These are phyloP conservation scores for Coemansia sp. DNA, from an alignment of 192 early-diverging fungal genomes.

Conservation along the genomic window DNA sequence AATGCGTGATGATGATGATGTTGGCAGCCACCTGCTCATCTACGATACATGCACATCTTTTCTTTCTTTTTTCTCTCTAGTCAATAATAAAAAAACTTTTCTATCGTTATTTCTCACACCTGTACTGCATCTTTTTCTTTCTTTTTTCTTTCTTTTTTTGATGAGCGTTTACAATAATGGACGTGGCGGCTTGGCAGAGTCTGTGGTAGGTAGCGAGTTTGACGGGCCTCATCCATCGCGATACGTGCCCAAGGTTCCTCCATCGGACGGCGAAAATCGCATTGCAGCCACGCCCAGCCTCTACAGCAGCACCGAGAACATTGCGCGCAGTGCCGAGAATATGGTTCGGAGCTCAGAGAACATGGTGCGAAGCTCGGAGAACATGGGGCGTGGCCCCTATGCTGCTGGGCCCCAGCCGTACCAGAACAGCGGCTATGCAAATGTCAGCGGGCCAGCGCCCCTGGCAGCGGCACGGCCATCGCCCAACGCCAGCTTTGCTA, in stretches of 20 bases:
- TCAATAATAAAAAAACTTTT: neutral
- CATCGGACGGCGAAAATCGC: neutral
- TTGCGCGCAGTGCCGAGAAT: neutral
- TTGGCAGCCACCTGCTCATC: too few relatives aligned
- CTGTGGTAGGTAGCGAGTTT: slow-evolving; percentile 2
- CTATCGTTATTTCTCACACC: neutral
- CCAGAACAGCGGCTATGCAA: neutral
- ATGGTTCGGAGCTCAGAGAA: too few relatives aligned
- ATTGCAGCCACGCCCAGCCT: neutral
- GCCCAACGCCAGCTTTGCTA: neutral
- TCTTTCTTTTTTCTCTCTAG: slow-evolving; percentile 7
- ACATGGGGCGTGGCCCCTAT: too few relatives aligned
- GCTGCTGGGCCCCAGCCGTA: slow-evolving; percentile 4
- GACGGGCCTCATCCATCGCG: slow-evolving; percentile 18
- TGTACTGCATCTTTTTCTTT: slow-evolving; percentile 2
- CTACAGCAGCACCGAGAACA: neutral
- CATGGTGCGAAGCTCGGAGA: too few relatives aligned
- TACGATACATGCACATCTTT: slow-evolving; percentile 3
- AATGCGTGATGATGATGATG: too few relatives aligned
- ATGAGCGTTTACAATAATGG: neutral
- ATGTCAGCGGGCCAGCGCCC: neutral
- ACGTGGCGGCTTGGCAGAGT: neutral
- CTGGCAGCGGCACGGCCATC: neutral
- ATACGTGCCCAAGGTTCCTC: neutral
- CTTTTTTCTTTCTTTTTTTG: neutral